A percentile compares a stretch with the other conserved stretches of the same genome.
Conservation (phyloP, 2,329 filamentous ascomycete species). For the Ceratocystis lukuohia region DNA sequence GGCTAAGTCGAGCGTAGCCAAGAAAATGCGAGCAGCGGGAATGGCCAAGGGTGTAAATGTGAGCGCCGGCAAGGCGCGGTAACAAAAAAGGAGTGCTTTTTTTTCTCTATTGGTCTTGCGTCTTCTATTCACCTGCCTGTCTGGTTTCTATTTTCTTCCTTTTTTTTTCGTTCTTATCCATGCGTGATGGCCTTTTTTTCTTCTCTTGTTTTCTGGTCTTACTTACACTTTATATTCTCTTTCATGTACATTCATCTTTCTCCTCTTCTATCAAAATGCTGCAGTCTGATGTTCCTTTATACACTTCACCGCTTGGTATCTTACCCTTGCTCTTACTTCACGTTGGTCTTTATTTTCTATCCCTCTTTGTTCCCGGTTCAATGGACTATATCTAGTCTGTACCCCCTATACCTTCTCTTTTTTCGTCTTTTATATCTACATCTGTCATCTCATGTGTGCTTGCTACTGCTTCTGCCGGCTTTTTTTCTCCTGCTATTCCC, state of each 20-base stretch:
- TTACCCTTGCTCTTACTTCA: too few species aligned
- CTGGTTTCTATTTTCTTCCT: neutral
- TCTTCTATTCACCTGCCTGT: neutral
- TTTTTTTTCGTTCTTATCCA: neutral
- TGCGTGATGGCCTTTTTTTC: neutral
- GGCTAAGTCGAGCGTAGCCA: neutral
- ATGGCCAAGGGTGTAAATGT: neutral
- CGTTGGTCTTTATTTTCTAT: too few species aligned
- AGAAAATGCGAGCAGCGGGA: neutral
- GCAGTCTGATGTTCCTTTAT: slow-evolving; percentile 3
- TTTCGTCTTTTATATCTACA: slow-evolving; percentile 1
- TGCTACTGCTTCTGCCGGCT: neutral
- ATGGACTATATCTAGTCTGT: too few species aligned
- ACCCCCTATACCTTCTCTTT: too few species aligned
- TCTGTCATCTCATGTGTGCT: neutral
- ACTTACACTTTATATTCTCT: neutral
- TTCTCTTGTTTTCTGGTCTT: neutral
- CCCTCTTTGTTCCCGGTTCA: too few species aligned
- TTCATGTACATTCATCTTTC: slow-evolving; percentile 1
- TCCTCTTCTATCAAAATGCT: slow-evolving; percentile 2
- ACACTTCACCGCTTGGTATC: neutral
- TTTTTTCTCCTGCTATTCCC: neutral
- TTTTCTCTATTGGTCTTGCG: too few species aligned
- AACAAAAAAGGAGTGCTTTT: neutral
- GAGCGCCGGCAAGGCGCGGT: neutral